Evolutionary conservation across 2,329 filamentous ascomycete genomes (phyloP).

Genomic region (Nigrospora osmanthi): DNA sequence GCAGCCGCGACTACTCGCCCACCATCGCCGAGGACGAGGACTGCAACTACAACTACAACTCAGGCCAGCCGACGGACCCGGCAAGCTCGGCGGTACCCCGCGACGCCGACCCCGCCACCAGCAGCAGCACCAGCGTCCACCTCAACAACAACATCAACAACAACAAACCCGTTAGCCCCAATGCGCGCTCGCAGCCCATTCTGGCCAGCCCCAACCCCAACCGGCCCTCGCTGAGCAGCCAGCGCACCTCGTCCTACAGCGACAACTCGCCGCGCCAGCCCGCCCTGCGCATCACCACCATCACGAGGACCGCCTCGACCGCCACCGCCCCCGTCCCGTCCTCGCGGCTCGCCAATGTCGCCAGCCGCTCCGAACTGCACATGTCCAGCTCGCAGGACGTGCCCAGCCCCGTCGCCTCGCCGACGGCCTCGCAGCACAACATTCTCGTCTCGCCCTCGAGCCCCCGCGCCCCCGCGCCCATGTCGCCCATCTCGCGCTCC

Average conservation of each 20-base stretch:
- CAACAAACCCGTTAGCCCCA: constrained; percentile 8
- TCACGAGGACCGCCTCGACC: constrained; percentile 12
- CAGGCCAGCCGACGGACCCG: too few species aligned
- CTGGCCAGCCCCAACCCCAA: constrained; percentile 18
- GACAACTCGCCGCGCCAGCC: constrained; percentile 24
- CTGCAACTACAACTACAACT: constrained; percentile 4
- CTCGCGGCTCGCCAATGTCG: constrained; percentile 32
- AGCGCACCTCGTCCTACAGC: constrained; percentile 29
- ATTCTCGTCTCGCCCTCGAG: constrained; percentile 23
- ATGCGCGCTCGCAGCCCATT: constrained; percentile 18
- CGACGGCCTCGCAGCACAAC: constrained; percentile 3
- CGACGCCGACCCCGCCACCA: constrained; percentile 6
- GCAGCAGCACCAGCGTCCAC: constrained; percentile 12
- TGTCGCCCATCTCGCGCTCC: constrained; percentile 44
- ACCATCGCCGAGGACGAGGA: constrained; percentile 47
- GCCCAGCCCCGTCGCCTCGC: constrained; percentile 20
- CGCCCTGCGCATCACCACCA: constrained; percentile 29
- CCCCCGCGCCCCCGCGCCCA: constrained; percentile 22
- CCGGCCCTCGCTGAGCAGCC: constrained; percentile 29
- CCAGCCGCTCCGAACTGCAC: constrained; percentile 41
- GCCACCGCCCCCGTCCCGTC: constrained; percentile 19
- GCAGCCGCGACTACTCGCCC: constrained; percentile 43
- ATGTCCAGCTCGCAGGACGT: constrained; percentile 29
- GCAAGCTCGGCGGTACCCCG: too few species aligned
- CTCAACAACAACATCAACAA: constrained; percentile 20